Evolutionary conservation across 2,329 filamentous ascomycete genomes (phyloP), one percentile per base, ranked within the genome.

Genomic region (Thielaviopsis populi): DNA sequence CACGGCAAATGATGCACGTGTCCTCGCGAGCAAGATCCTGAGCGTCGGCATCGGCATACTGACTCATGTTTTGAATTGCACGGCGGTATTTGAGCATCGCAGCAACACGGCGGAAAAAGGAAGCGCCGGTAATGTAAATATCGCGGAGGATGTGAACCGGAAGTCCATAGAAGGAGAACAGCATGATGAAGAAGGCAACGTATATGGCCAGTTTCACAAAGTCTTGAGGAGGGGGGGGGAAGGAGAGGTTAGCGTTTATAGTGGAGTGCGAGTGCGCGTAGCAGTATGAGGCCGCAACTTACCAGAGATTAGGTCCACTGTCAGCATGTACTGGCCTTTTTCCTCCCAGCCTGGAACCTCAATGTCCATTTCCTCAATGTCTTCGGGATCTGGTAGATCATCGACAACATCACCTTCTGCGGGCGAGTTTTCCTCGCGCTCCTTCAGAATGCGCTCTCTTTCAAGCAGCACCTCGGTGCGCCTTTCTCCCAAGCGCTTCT

Each of bases 91-190:
- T 85, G 68, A 96, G 76, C 68, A 96, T 88, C 68, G 95, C 91
- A 67, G 85, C 82, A n/a, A 97, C 83, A 11, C 92, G 83, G 75
- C 94, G 95, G 67, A 89, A 80, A 73, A 99, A 96, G 2, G 92
- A 95, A 61, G 91, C 83, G 61, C 92, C 87, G 0, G 94, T 97
- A 76, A 99, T 84, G 74, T 96, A 95, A 24, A 97, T 83, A 72
- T 99, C 94, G 63, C 94, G 83, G 77, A 99, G 88, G 65, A 99
- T 97, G 71, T 99, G 94, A 67, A 99, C 95, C 0, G 94, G 94
- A 37, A 99, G 79, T 11, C 92, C 94, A 72, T 96, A 96, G 78
- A 97, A 97, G 30, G 85, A 87, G 70, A 96, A 84, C 19, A 97
- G 85, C 69, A 99, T 92, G 67, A 86, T 83, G 75, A 99, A 99